phyloP scores from a whole-genome alignment of 2,329 filamentous ascomycete genomes.

The Stachybotrys chartarum region DNA sequence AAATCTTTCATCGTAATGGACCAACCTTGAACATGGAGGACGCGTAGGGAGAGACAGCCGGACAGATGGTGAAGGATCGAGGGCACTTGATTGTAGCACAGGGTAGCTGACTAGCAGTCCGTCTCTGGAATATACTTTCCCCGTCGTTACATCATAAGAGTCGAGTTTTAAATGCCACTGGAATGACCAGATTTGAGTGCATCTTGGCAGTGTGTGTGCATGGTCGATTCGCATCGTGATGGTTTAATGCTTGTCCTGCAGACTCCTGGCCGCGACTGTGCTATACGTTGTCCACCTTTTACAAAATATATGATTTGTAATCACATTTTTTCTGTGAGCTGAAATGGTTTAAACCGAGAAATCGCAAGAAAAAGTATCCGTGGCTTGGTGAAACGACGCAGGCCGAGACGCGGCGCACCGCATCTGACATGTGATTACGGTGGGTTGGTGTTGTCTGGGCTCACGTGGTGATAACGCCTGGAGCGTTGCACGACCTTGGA shows the following conservation, averaged over 20 bases:
- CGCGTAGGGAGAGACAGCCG: neutral
- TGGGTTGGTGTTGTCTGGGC: neutral
- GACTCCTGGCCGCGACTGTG: too few species aligned
- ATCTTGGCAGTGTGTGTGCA: too few species aligned
- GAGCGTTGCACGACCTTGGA: neutral
- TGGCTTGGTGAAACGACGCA: neutral
- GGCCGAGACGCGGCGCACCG: neutral
- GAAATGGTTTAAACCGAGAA: too few species aligned
- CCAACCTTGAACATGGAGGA: neutral
- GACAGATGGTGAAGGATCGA: neutral
- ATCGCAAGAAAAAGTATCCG: too few species aligned
- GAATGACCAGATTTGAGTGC: too few species aligned
- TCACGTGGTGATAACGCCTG: neutral
- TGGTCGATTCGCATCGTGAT: too few species aligned
- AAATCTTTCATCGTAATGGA: conserved; percentile 1
- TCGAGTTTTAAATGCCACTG: too few species aligned
- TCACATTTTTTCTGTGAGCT: too few species aligned
- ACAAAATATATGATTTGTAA: too few species aligned
- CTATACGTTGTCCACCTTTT: too few species aligned
- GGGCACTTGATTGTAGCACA: neutral
- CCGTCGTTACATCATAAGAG: neutral
- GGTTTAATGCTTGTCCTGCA: too few species aligned
- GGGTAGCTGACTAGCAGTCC: conserved; percentile 10
- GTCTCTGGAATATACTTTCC: conserved; percentile 10
- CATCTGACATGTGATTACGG: neutral